Evolutionary conservation across 306 rosid genomes (phyloP), one percentile per base, ranked within the genome.

Genomic region (Canavalia ensiformis): DNA sequence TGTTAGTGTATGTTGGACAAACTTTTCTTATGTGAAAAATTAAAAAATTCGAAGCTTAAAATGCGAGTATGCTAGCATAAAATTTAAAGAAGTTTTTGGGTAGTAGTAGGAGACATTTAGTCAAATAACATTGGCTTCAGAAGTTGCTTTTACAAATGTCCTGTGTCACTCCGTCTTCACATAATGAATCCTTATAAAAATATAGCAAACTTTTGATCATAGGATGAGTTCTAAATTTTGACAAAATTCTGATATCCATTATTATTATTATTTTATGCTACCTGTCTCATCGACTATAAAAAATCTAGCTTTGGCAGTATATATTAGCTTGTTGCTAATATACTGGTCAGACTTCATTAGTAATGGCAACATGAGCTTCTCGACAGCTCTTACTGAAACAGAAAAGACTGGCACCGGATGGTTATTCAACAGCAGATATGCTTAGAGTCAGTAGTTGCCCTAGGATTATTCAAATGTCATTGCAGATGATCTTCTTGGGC

Each of bases 1-100:
- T 7, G 10, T 63, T 34, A 59, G 59, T 51, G 33, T 72, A 42
- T 78, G 54, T n/a, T 42, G 54, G 68, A 8, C 44, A 56, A 42
- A 34, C n/a, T 62, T 30, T 11, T 69, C 28, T 77, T n/a, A 37
- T 13, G 60, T 29, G 9, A 34, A 55, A 71, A 46, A 34, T 45
- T 0, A 55, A 11, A 67, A 47, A 49, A 25, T 9, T 50, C 30
- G 47, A 78, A 55, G 51, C 54, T 62, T 25, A 79, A 18, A 18
- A 18, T 18, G 35, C 25, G 60, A 55, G 25, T 6, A 18, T 55
- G 0, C 9, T 29, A 28, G 63, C 34, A 57, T 57, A 57, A 25
- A 52, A 56, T 56, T 56, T 11, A 57, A 59, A 31, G 18, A 52
- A 50, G 55, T 57, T 57, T 18, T 18, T 18, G 25, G 25, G 25